A percentile compares a stretch with the other conserved stretches of the same genome.
Evolutionary conservation across 2,329 filamentous ascomycete genomes (phyloP).

Genomic region (Emydomyces testavorans): DNA sequence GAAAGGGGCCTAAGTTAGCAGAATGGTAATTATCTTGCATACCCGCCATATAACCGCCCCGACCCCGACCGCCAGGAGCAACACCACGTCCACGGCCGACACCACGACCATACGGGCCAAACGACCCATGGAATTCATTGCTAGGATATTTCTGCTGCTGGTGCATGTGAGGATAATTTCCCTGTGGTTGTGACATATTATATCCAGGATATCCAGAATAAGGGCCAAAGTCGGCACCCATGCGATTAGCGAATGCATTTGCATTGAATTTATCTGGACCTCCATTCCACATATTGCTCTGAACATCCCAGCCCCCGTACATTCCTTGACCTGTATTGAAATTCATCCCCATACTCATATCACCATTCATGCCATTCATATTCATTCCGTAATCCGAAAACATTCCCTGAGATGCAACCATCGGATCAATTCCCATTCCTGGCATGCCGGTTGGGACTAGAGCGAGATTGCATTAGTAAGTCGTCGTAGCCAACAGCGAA

Average conservation of each 20-base stretch:
- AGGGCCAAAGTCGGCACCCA: conserved; percentile 71
- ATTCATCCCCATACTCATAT: conserved; percentile 64
- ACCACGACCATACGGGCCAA: conserved; percentile 56
- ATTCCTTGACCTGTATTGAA: conserved; percentile 46
- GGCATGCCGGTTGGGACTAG: conserved; percentile 51
- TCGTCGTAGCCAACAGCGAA: background rate
- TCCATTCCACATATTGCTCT: conserved; percentile 29
- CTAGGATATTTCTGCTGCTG: conserved; percentile 45
- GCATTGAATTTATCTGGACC: conserved; percentile 77
- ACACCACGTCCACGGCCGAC: conserved; percentile 54
- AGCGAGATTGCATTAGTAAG: background rate
- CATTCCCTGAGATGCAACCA: conserved; percentile 40
- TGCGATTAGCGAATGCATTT: conserved; percentile 63
- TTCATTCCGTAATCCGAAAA: conserved; percentile 50
- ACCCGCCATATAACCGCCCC: conserved; percentile 26
- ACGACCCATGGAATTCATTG: conserved; percentile 61
- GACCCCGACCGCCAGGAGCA: conserved; percentile 34
- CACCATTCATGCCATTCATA: conserved; percentile 72
- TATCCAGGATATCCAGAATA: conserved; percentile 56
- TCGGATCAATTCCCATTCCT: conserved; percentile 66
- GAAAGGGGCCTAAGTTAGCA: conserved; percentile 27
- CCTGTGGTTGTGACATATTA: conserved; percentile 65
- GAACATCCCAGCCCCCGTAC: conserved; percentile 72
- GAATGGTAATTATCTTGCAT: conserved; percentile 29
- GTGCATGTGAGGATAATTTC: conserved; percentile 60